Evolutionary conservation across 768 basidiomycete species (phyloP).

Genomic region (Kwoniella bestiolae): DNA sequence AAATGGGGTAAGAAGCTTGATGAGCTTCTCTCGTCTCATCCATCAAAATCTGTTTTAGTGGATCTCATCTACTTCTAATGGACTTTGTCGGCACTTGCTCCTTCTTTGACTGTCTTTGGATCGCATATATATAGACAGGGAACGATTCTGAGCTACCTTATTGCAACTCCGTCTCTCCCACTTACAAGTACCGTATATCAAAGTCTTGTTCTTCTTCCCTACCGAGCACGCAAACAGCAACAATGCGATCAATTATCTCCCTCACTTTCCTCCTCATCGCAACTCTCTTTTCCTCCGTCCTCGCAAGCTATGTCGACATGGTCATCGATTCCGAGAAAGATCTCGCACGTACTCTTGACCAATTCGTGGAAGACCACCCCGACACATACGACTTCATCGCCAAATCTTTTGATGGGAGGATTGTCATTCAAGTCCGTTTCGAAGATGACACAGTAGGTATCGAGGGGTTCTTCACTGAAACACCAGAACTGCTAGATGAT

Average conservation of each 20-base stretch:
- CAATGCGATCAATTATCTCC: not conserved
- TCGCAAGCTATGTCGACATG: slow-evolving; percentile 2
- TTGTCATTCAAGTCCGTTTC: slow-evolving; percentile 8
- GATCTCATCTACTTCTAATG: too few species aligned
- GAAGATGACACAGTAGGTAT: not conserved
- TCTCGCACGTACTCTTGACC: not conserved
- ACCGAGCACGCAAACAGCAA: too few species aligned
- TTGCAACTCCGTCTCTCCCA: too few species aligned
- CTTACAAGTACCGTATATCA: too few species aligned
- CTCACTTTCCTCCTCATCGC: slow-evolving; percentile 3
- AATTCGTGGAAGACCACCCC: not conserved
- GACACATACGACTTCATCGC: slow-evolving; percentile 8
- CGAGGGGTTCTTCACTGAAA: not conserved
- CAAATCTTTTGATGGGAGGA: not conserved
- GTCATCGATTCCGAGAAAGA: slow-evolving; percentile 1
- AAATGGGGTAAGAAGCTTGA: too few species aligned
- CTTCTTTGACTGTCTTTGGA: too few species aligned
- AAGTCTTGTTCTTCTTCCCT: too few species aligned
- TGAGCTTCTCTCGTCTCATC: too few species aligned
- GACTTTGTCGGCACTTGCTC: too few species aligned
- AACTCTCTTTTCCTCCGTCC: not conserved
- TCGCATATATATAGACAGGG: too few species aligned
- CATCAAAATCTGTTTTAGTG: too few species aligned
- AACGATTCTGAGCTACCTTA: too few species aligned
- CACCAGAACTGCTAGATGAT: not conserved